phyloP scores from a whole-genome alignment of 441 rosid genomes.

The Adansonia madagascariensis region DNA sequence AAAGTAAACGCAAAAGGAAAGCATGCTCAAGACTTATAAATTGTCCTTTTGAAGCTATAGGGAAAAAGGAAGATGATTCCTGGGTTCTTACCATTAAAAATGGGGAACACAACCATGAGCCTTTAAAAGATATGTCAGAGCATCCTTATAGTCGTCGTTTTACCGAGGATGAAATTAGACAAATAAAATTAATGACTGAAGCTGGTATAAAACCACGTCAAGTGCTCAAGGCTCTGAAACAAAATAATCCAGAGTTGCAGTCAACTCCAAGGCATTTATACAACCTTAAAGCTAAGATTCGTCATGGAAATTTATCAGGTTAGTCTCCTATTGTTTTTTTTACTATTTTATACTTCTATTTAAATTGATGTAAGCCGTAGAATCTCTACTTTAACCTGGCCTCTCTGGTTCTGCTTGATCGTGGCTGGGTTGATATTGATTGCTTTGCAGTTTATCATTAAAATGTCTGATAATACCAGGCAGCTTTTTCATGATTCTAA shows the following conservation, averaged over 20 bases:
- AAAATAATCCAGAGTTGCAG: constrained; percentile 56
- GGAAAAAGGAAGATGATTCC: constrained; percentile 59
- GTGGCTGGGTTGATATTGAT: not conserved
- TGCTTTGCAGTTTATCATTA: constrained; percentile 14
- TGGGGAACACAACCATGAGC: constrained; percentile 65
- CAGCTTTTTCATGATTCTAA: not conserved
- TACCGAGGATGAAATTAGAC: constrained; percentile 59
- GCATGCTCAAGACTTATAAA: constrained; percentile 60
- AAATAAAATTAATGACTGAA: constrained; percentile 64
- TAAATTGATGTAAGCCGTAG: constrained; percentile 6
- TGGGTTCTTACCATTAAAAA: constrained; percentile 63
- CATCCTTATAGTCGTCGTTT: constrained; percentile 69
- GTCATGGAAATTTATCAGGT: constrained; percentile 63
- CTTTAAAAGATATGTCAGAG: constrained; percentile 59
- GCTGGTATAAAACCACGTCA: constrained; percentile 70
- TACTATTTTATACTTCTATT: not conserved
- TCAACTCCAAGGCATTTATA: constrained; percentile 72
- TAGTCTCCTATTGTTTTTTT: constrained; percentile 1
- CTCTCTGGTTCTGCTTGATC: not conserved
- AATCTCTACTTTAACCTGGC: not conserved
- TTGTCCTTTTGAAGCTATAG: constrained; percentile 69
- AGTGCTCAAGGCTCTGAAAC: constrained; percentile 59
- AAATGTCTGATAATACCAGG: not conserved
- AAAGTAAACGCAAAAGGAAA: constrained; percentile 61
- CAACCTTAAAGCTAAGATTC: constrained; percentile 70